Base-by-base conservation (phyloP, 2,329 filamentous ascomycete genomes). In the Xenosphaeropsis pyriputrescens region DNA sequence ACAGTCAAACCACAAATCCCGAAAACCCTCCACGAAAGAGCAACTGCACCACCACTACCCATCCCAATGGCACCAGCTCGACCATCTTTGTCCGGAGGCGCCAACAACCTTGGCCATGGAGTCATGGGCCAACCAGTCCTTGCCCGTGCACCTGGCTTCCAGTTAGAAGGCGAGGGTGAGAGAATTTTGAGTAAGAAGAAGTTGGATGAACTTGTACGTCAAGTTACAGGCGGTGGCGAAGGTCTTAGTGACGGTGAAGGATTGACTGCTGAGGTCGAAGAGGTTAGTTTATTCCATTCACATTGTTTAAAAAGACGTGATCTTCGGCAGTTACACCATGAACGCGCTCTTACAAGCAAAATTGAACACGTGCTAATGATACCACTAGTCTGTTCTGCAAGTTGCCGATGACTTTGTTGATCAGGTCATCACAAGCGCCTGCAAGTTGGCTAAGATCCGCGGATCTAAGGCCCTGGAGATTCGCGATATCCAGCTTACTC, bases 101-200 rank as follows among this genome's bases (percentile, higher is more conserved):
- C 75, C 14, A 78, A 75, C 37, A 83, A 82, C 44, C 77, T 77
- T 6, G 71, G 81, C 1, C 81, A 81, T 38, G 86, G 86, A 38
- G 79, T 91, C 36, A 83, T 95, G 70, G 79, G 79, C 37, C 86
- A 94, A 52, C 88, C 91, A 0, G 84, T 85, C 2, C 72, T 96
- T 43, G 66, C 78, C 39, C 88, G 86, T 53, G 75, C 85, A 33
- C 85, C 86, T 0, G 75, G 78, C 0, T 93, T 85, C 57, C 83
- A 85, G 40, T 77, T 95, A 41, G 89, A 96, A 55, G 84, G 85
- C 19, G 88, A 94, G 54, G 86, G 85, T 18, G 86, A 95, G 51
- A 79, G 88, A 32, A 82, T 98, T 1, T 67, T 98, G n/a, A 93
- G 82, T 63, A 95, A 95, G 72, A 93, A 93, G 64, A 96, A 94